A percentile compares a stretch with the other conserved stretches of the same genome.
phyloP scores from a whole-genome alignment of 108 stramenopile genomes.

The Fistulifera pelliculosa region DNA sequence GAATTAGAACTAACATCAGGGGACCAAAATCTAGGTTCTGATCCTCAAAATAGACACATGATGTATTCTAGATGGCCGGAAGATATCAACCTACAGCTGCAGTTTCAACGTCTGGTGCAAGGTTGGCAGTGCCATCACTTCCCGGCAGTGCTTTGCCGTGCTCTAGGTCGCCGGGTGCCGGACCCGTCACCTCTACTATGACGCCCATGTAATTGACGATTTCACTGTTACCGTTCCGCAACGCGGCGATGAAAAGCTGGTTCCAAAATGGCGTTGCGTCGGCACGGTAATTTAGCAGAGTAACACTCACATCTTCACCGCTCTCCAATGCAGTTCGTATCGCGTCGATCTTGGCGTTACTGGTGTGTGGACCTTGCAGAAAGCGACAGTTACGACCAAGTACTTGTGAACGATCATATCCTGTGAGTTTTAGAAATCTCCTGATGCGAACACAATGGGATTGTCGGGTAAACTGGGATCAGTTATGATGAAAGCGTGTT shows the following conservation, averaged over 20 bases:
- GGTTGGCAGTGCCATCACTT: neutral
- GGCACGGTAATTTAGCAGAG: slow-evolving; percentile 89
- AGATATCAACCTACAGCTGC: neutral
- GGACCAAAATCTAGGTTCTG: too few species aligned
- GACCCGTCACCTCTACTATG: slow-evolving; percentile 63
- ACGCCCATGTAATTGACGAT: slow-evolving; percentile 94
- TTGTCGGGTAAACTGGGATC: slow-evolving; percentile 93
- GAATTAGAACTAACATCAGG: too few species aligned
- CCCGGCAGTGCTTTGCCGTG: slow-evolving; percentile 34
- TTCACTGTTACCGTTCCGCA: slow-evolving; percentile 81
- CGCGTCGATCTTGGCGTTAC: slow-evolving; percentile 63
- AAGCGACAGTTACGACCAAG: slow-evolving; percentile 95
- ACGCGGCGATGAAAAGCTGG: slow-evolving; percentile 92
- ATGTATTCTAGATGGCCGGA: too few species aligned
- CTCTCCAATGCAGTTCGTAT: slow-evolving; percentile 72
- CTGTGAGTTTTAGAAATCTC: slow-evolving; percentile 82
- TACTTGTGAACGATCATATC: slow-evolving; percentile 81
- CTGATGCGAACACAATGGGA: slow-evolving; percentile 85
- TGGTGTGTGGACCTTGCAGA: slow-evolving; percentile 85
- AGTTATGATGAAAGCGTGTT: slow-evolving; percentile 91
- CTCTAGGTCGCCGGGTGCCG: slow-evolving; percentile 63
- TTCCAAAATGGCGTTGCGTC: slow-evolving; percentile 97
- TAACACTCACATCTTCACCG: slow-evolving; percentile 81
- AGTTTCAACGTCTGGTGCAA: neutral
- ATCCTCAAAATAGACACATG: too few species aligned